Evolutionary conservation across 805 yeast genomes (phyloP).

Genomic region (Debaryomyces castellii): DNA sequence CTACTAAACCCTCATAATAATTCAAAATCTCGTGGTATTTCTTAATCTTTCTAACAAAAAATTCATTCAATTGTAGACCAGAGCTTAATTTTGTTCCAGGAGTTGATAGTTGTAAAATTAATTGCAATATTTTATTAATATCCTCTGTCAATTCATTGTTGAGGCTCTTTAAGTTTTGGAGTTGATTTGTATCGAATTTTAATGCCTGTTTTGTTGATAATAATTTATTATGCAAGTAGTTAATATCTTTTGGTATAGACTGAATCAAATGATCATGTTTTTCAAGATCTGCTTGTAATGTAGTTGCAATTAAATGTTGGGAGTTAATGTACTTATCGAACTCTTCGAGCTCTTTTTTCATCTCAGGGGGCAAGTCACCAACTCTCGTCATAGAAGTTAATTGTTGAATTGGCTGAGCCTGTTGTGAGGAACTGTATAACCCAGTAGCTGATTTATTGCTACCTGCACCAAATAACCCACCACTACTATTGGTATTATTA

Average conservation of each 20-base stretch:
- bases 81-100: conserved; percentile 61
- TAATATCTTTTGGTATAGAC: conserved; percentile 72
- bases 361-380: conserved; percentile 68
- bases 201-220: conserved; percentile 67
- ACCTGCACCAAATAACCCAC: conserved; percentile 21
- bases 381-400: conserved; percentile 75
- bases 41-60: conserved; percentile 51
- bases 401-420: conserved; percentile 44
- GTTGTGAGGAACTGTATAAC: too few species aligned
- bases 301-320: conserved; percentile 72
- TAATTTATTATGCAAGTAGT: conserved; percentile 59
- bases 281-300: conserved; percentile 57
- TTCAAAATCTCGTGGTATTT: conserved; percentile 47
- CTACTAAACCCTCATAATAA: conserved; percentile 62
- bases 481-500: conserved; percentile 14
- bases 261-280: conserved; percentile 64
- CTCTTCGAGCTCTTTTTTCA: conserved; percentile 67
- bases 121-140: conserved; percentile 52
- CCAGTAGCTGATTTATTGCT: conserved; percentile 17
- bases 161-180: conserved; percentile 30
- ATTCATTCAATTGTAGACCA: conserved; percentile 53
- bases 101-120: conserved; percentile 48
- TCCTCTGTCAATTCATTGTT: conserved; percentile 47
- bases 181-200: conserved; percentile 43
- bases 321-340: conserved; percentile 70